phyloP scores from a whole-genome alignment of 2,329 filamentous ascomycete species.

The Apiospora kogelbergensis region DNA sequence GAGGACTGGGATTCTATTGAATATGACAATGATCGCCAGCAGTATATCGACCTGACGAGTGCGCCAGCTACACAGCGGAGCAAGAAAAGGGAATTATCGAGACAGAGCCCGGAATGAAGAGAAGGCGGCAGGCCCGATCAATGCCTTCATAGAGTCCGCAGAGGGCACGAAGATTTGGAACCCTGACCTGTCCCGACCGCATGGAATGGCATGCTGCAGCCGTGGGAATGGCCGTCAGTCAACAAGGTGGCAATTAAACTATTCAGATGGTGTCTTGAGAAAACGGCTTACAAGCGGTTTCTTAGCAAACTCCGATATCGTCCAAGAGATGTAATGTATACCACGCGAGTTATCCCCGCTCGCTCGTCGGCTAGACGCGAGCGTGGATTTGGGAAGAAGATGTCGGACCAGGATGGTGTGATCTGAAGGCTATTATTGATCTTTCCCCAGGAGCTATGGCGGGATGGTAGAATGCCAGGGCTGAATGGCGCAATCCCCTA shows the following conservation, averaged over 20 bases:
- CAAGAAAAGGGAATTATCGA: slow-evolving; percentile 42
- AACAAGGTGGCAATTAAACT: not conserved
- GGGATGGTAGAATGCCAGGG: not conserved
- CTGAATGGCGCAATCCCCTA: slow-evolving; percentile 1
- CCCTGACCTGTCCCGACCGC: too few species aligned
- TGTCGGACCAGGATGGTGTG: not conserved
- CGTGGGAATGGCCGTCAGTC: too few species aligned
- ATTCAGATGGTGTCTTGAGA: too few species aligned
- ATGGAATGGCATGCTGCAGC: too few species aligned
- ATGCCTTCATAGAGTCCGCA: too few species aligned
- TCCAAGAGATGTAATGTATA: not conserved
- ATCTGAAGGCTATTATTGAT: not conserved
- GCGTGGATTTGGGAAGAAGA: not conserved
- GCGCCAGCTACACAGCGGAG: slow-evolving; percentile 19
- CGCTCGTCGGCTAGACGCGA: not conserved
- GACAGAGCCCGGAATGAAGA: slow-evolving; percentile 37
- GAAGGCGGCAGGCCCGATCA: too few species aligned
- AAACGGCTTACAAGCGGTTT: not conserved
- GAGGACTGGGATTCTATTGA: slow-evolving; percentile 49
- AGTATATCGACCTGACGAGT: slow-evolving; percentile 38
- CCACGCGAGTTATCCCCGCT: not conserved
- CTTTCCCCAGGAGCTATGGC: not conserved
- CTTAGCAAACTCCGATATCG: not conserved
- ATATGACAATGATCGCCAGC: slow-evolving; percentile 44
- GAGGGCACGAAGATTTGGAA: too few species aligned